Conservation (phyloP, 805 yeast species). For the Suhomyces canberraensis region DNA sequence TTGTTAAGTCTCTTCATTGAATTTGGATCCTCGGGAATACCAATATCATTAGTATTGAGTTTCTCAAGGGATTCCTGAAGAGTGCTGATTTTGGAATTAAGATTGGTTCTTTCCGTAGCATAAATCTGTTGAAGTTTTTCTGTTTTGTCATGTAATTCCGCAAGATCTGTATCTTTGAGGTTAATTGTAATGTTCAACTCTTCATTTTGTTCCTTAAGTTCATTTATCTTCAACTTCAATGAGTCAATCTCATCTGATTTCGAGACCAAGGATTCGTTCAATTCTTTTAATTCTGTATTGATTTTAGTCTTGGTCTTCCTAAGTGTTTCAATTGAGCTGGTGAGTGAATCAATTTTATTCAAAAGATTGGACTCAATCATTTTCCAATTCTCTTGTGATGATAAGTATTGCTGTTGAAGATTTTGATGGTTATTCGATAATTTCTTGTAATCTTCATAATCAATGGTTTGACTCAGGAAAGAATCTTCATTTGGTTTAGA, state of each 20-base stretch:
- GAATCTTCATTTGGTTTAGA: constrained; percentile 13
- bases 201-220: constrained; percentile 6
- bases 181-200: constrained; percentile 17
- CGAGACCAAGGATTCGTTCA: constrained; percentile 12
- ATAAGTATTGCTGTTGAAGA: constrained; percentile 67
- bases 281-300: constrained; percentile 34
- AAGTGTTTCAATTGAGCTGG: constrained; percentile 23
- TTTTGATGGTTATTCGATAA: constrained; percentile 48
- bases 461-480: constrained; percentile 10
- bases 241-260: constrained; percentile 14
- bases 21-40: background rate
- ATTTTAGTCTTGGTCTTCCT: constrained; percentile 29
- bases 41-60: background rate
- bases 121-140: constrained; percentile 32
- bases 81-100: constrained; percentile 23
- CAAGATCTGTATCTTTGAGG: constrained; percentile 19
- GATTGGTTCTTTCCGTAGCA: constrained; percentile 26
- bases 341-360: constrained; percentile 39
- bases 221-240: constrained; percentile 21
- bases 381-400: constrained; percentile 81
- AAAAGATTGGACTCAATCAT: constrained; percentile 68
- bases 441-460: constrained; percentile 42
- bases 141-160: constrained; percentile 26
- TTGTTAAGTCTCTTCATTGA: constrained; percentile 2
- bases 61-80: constrained; percentile 19